phyloP scores from a whole-genome alignment of 2,329 filamentous ascomycete genomes.

The Zasmidium cellare region DNA sequence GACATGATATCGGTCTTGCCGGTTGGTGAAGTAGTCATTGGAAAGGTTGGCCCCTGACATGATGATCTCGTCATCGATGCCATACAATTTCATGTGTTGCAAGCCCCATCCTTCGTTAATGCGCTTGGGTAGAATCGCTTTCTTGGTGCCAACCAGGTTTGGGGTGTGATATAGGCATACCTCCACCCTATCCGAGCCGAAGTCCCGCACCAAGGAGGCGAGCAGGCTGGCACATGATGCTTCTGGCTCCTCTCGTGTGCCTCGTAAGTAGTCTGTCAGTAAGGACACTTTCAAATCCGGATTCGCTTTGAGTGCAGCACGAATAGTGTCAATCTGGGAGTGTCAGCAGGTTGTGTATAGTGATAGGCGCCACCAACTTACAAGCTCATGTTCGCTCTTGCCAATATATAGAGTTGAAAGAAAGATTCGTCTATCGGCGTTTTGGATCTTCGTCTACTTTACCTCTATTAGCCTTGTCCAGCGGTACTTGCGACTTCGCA shows the following conservation, averaged over 20 bases:
- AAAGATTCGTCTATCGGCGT: slow-evolving; percentile 78
- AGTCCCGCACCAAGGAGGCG: slow-evolving; percentile 78
- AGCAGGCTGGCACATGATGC: slow-evolving; percentile 87
- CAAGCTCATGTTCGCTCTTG: slow-evolving; percentile 84
- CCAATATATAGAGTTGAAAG: slow-evolving; percentile 97
- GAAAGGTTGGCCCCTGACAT: slow-evolving; percentile 94
- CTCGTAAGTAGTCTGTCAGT: slow-evolving; percentile 85
- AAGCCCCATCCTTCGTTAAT: slow-evolving; percentile 98
- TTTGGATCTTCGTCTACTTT: slow-evolving; percentile 72
- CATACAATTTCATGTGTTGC: slow-evolving; percentile 99
- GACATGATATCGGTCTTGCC: slow-evolving; percentile 91
- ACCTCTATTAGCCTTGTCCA: slow-evolving; percentile 11
- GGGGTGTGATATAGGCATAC: slow-evolving; percentile 98
- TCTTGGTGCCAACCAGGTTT: slow-evolving; percentile 83
- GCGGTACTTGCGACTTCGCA: neutral
- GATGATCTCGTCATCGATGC: slow-evolving; percentile 91
- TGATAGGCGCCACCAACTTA: slow-evolving; percentile 38
- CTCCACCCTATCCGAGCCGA: slow-evolving; percentile 81
- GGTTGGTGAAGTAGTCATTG: slow-evolving; percentile 91
- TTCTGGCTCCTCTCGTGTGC: slow-evolving; percentile 84
- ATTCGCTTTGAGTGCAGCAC: slow-evolving; percentile 71
- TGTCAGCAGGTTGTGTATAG: slow-evolving; percentile 5
- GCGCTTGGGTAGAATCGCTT: slow-evolving; percentile 78
- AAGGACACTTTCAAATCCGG: slow-evolving; percentile 80
- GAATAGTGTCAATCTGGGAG: slow-evolving; percentile 69